Conservation (phyloP, 2,329 filamentous ascomycete species). For the Xylaria multiplex region DNA sequence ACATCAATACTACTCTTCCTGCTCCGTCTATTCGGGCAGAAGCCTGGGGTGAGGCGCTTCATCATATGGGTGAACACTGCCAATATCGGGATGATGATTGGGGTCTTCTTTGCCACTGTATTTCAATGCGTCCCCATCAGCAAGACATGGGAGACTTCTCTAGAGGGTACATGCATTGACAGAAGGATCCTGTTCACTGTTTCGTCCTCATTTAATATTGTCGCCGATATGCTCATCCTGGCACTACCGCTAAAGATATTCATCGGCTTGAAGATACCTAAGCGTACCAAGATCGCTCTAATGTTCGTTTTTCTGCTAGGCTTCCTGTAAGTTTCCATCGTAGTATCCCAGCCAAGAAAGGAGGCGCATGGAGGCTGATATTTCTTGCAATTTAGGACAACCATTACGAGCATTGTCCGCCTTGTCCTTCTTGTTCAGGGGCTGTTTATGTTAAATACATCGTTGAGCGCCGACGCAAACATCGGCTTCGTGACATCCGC, state of each 20-base stretch:
- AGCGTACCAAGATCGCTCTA: constrained; percentile 52
- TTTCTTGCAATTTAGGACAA: constrained; percentile 45
- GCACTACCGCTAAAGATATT: constrained; percentile 55
- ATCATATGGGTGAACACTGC: constrained; percentile 50
- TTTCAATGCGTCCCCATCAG: constrained; percentile 55
- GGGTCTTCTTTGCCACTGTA: constrained; percentile 49
- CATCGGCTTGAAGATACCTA: constrained; percentile 52
- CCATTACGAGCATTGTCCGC: constrained; percentile 50
- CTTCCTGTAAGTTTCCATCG: constrained; percentile 37
- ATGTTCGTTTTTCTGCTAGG: constrained; percentile 55
- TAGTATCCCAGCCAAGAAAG: not conserved
- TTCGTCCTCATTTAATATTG: constrained; percentile 52
- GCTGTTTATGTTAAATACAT: constrained; percentile 45
- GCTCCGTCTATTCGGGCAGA: constrained; percentile 54
- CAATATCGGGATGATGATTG: constrained; percentile 45
- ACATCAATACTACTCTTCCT: constrained; percentile 58
- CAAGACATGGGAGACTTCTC: constrained; percentile 46
- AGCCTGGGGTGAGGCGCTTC: constrained; percentile 47
- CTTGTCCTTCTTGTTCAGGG: constrained; percentile 49
- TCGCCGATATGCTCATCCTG: constrained; percentile 55
- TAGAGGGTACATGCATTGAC: constrained; percentile 49
- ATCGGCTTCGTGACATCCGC: constrained; percentile 52
- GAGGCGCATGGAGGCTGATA: not conserved
- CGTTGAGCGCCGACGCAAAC: constrained; percentile 46
- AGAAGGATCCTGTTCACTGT: constrained; percentile 49